phyloP scores from a whole-genome alignment of 2,329 filamentous ascomycete species.

The Aureobasidium melanogenum region DNA sequence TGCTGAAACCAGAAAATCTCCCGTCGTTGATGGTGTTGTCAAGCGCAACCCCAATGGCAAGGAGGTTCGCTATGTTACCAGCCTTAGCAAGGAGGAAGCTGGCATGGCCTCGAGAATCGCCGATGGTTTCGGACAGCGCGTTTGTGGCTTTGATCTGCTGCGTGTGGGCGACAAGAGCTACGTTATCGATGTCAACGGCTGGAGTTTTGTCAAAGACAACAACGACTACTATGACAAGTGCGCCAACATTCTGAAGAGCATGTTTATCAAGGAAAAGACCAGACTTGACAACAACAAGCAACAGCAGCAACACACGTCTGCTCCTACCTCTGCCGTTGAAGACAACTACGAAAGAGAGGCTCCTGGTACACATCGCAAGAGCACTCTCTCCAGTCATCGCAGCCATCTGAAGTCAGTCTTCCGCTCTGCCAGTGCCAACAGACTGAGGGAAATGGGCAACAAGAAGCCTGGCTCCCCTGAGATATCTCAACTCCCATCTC shows the following conservation, averaged over 20 bases:
- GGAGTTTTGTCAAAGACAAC: conserved; percentile 99
- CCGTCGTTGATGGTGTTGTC: conserved; percentile 92
- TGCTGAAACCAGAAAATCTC: conserved; percentile 92
- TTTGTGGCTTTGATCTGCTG: conserved; percentile 92
- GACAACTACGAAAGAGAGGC: conserved; percentile 16
- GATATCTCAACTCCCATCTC: conserved; percentile 28
- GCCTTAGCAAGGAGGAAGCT: conserved; percentile 69
- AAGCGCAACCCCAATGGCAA: conserved; percentile 95
- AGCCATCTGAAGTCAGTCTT: conserved; percentile 49
- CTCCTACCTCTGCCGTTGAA: conserved; percentile 17
- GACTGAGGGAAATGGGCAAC: conserved; percentile 37
- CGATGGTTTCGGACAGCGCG: conserved; percentile 82
- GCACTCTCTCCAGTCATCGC: conserved; percentile 28
- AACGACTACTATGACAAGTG: conserved; percentile 96
- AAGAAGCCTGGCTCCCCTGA: conserved; percentile 39
- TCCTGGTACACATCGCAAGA: conserved; percentile 24
- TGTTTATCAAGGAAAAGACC: conserved; percentile 74
- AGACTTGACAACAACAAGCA: conserved; percentile 39
- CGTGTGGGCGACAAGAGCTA: conserved; percentile 84
- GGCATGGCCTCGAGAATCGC: conserved; percentile 85
- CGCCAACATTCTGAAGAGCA: conserved; percentile 73
- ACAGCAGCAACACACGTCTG: conserved; percentile 10
- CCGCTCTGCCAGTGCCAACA: conserved; percentile 57
- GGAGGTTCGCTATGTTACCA: conserved; percentile 90
- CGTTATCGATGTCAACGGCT: conserved; percentile 98